Evolutionary conservation across 163 green algal species (phyloP), one percentile per base, ranked within the genome.

Genomic region (Scenedesmus sp.): DNA sequence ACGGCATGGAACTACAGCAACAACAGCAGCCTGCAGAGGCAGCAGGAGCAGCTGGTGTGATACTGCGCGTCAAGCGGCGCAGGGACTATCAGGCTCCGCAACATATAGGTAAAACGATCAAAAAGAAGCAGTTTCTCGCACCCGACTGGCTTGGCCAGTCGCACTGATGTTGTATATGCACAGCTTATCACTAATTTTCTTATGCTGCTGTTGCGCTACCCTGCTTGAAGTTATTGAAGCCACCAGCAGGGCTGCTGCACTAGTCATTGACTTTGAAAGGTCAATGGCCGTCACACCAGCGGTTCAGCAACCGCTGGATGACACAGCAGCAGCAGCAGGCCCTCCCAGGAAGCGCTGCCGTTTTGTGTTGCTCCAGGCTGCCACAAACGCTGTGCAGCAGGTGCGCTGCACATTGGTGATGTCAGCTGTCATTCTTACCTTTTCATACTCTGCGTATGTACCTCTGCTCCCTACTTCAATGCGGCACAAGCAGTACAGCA

Each of bases 21-120:
- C 65, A 76, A 15, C 30, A 86, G 44, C 81, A 73, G 33, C 30
- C 65, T 61, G 81, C 26, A 86, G 46, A 86, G 35, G 46, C 44
- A 86, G 82, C 82, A 72, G 46, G 20, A 72, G 81, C 81, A 87
- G 18, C 35, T 68, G n/a, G 35, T 79, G 65, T 76, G 3, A 5
- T 87, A 18, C 51, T 76, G 82, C 82, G 81, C 26, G 37, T 86
- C 46, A 86, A 86, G 81, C 81, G 81, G n/a, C 46, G 81, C n/a
- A 70, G 81, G 46, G 81, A 86, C n/a, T 72, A n/a, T 10, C 46
- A 86, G 42, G 81, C 81, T 51, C 81, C 81, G 46, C n/a, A 86
- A 26, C 44, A 86, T 15, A 70, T 87, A 78, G 51, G 82, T 79
- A 37, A 16, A 22, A 72, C 22, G 4, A 46, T 53, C 7, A 35